These are phyloP conservation scores for Fomitopsis betulina DNA, from an alignment of 1,284 basidiomycete species.

Conservation along the genomic window DNA sequence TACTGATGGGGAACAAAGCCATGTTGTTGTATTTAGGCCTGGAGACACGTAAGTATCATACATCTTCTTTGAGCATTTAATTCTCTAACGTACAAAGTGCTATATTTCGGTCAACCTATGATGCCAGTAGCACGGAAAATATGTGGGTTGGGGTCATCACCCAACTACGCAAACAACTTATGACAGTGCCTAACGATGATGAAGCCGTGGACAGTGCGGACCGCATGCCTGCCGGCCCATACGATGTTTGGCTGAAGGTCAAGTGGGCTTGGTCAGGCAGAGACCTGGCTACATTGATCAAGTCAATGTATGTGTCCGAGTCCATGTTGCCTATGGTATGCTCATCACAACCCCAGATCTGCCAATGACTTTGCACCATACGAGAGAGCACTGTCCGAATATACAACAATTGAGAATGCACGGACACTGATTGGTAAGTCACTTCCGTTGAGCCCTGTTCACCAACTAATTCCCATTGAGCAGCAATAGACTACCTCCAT, in stretches of 20 bases:
- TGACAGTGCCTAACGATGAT: not conserved
- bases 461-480: not conserved
- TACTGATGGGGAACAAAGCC: no score
- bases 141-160: not conserved
- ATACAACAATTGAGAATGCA: not conserved
- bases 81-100: not conserved
- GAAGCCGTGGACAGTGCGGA: no score
- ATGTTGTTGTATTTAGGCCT: not conserved
- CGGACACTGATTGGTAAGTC: not conserved
- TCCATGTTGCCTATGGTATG: not conserved
- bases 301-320: conserved; percentile 1
- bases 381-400: not conserved
- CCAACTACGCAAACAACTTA: not conserved
- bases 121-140: not conserved
- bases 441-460: not conserved
- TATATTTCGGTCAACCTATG: not conserved
- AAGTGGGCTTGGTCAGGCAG: not conserved
- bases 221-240: no score
- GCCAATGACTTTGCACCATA: not conserved
- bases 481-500: conserved; percentile 8
- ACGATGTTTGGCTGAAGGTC: not conserved
- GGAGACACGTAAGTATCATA: not conserved
- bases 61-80: no score
- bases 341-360: not conserved
- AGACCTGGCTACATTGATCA: not conserved